phyloP scores from a whole-genome alignment of 2,329 filamentous ascomycete genomes.

The Cercospora citrullina region DNA sequence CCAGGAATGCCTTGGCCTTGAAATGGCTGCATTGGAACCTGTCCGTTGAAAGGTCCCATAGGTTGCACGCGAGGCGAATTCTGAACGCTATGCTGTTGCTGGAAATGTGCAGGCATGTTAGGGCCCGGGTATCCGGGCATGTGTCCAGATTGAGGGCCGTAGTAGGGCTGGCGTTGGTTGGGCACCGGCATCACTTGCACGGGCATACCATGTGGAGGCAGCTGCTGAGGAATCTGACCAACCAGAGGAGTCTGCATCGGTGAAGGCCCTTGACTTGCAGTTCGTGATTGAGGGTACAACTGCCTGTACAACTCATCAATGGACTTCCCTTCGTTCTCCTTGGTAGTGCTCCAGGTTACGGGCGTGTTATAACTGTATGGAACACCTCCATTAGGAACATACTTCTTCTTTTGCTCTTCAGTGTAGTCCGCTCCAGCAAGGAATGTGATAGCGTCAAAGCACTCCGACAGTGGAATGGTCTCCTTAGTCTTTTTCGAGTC shows the following conservation, averaged over 20 bases:
- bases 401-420: conserved; percentile 57
- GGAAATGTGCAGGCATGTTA: conserved; percentile 11
- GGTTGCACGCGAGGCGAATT: conserved; percentile 78
- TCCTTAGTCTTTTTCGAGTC: conserved; percentile 56
- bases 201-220: conserved; percentile 74
- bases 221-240: conserved; percentile 73
- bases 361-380: conserved; percentile 79
- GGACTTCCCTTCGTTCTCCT: conserved; percentile 71
- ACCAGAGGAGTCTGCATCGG: conserved; percentile 60
- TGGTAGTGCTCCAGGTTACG: conserved; percentile 76
- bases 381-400: conserved; percentile 77
- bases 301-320: conserved; percentile 79
- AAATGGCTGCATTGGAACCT: conserved; percentile 51
- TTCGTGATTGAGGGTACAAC: conserved; percentile 70
- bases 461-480: conserved; percentile 53
- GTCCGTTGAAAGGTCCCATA: conserved; percentile 54
- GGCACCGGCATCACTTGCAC: conserved; percentile 65
- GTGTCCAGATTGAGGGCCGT: conserved; percentile 71
- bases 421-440: conserved; percentile 61
- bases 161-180: conserved; percentile 74
- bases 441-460: conserved; percentile 64
- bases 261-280: conserved; percentile 59
- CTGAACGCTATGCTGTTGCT: conserved; percentile 65
- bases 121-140: conserved; percentile 50
- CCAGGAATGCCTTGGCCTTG: conserved; percentile 70